Conservation (phyloP, 148 eudicot species). For the Fagopyrum tataricum region DNA sequence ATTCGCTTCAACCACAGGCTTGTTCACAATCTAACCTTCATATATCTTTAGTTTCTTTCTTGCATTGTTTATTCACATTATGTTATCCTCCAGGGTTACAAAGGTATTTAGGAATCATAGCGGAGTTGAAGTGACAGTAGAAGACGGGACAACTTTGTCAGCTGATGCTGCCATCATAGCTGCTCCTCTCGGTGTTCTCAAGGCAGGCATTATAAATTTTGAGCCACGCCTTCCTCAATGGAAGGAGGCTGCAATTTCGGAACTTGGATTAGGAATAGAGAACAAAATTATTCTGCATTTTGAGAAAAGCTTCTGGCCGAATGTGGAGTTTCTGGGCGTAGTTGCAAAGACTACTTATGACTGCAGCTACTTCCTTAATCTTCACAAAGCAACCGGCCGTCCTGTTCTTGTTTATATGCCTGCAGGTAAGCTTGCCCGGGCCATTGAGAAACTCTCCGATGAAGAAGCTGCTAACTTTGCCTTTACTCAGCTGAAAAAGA, state of each 20-base stretch:
- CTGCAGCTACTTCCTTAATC: constrained; percentile 96
- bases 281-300: constrained; percentile 91
- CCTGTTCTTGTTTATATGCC: constrained; percentile 98
- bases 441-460: constrained; percentile 89
- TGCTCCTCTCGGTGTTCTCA: constrained; percentile 56
- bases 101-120: constrained; percentile 51
- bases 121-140: constrained; percentile 78
- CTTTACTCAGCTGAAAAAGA: constrained; percentile 62
- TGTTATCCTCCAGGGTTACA: constrained; percentile 48
- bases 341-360: constrained; percentile 87
- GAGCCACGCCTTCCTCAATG: constrained; percentile 94
- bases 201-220: constrained; percentile 58
- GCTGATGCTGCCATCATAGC: constrained; percentile 73
- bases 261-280: constrained; percentile 94
- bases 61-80: neutral
- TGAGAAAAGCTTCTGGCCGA: constrained; percentile 92
- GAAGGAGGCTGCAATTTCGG: constrained; percentile 85
- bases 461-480: constrained; percentile 96
- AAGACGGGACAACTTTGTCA: constrained; percentile 58
- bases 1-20: constrained; percentile 18
- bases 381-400: constrained; percentile 96
- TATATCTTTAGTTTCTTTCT: neutral
- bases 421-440: constrained; percentile 88
- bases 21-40: neutral
- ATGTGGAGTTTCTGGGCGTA: constrained; percentile 95